Evolutionary conservation across 345 rosid genomes (phyloP).

Genomic region (Bruguiera sexangula): DNA sequence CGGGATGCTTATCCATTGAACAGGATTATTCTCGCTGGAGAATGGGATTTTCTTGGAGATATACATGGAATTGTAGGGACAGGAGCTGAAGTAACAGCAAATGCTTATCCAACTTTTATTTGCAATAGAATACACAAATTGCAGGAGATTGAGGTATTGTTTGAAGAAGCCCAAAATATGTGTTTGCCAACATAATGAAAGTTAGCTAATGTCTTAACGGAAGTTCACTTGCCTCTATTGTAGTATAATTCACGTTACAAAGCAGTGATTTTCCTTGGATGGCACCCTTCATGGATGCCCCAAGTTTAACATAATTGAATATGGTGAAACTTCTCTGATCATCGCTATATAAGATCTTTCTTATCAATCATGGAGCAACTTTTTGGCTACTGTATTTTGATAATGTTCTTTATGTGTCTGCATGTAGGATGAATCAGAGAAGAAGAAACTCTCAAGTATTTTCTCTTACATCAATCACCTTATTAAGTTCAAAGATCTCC

Average conservation of each 20-base stretch:
- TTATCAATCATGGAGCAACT: background rate
- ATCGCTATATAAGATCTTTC: background rate
- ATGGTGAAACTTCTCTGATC: background rate
- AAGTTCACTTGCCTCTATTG: background rate
- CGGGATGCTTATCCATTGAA: constrained; percentile 71
- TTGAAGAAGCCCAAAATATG: background rate
- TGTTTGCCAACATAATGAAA: too few relatives aligned
- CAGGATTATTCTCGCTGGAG: constrained; percentile 60
- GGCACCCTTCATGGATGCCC: background rate
- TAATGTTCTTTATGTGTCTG: constrained; percentile 2
- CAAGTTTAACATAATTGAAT: background rate
- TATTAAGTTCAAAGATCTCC: constrained; percentile 68
- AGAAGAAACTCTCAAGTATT: constrained; percentile 38
- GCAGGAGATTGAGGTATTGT: constrained; percentile 48
- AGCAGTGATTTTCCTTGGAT: too few relatives aligned
- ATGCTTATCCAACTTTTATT: constrained; percentile 60
- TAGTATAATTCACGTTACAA: background rate
- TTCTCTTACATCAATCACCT: constrained; percentile 67
- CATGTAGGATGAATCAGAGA: constrained; percentile 54
- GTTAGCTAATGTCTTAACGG: background rate
- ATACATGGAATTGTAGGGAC: constrained; percentile 37
- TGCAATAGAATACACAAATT: constrained; percentile 62
- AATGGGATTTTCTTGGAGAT: constrained; percentile 67
- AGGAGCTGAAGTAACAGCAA: constrained; percentile 26
- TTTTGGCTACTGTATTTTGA: background rate